These are phyloP conservation scores for Podospora fimiseda DNA, from an alignment of 495 filamentous ascomycete genomes.

Conservation along the genomic window DNA sequence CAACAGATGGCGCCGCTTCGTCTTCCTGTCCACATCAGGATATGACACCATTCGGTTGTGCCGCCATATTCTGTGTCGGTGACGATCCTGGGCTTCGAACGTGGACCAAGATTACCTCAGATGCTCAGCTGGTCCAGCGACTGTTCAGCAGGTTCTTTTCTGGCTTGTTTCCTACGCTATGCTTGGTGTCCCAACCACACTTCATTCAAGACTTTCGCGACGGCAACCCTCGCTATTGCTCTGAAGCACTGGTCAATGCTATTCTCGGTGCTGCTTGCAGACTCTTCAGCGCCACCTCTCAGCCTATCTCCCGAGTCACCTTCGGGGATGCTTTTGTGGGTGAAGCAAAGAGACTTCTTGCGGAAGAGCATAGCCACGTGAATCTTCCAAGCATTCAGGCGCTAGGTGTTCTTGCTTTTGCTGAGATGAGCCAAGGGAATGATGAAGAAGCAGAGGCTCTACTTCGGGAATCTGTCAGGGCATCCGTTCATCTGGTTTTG, in stretches of 20 bases:
- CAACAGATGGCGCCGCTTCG: background rate
- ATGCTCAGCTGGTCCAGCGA: slow-evolving; percentile 16
- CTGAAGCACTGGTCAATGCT: slow-evolving; percentile 22
- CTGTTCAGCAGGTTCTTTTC: slow-evolving; percentile 18
- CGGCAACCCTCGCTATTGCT: slow-evolving; percentile 19
- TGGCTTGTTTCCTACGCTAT: slow-evolving; percentile 13
- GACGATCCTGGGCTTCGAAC: slow-evolving; percentile 4
- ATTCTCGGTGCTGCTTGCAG: slow-evolving; percentile 21
- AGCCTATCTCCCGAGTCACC: slow-evolving; percentile 18
- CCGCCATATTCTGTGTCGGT: background rate
- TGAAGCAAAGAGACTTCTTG: slow-evolving; percentile 20
- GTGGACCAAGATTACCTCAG: slow-evolving; percentile 23
- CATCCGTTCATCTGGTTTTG: slow-evolving; percentile 17
- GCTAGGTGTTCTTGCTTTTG: slow-evolving; percentile 19
- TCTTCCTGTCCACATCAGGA: background rate
- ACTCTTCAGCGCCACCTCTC: slow-evolving; percentile 10
- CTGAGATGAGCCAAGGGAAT: slow-evolving; percentile 21
- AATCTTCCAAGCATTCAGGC: slow-evolving; percentile 23
- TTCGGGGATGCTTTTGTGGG: slow-evolving; percentile 26
- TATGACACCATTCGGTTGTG: background rate
- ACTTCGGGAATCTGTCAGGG: slow-evolving; percentile 17
- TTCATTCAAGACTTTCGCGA: slow-evolving; percentile 20
- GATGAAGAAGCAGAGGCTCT: slow-evolving; percentile 21
- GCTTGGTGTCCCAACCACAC: slow-evolving; percentile 13
- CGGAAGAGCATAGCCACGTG: slow-evolving; percentile 9